Evolutionary conservation across 306 rosid genomes (phyloP), one percentile per base, ranked within the genome.

Genomic region (Castanospermum australe): DNA sequence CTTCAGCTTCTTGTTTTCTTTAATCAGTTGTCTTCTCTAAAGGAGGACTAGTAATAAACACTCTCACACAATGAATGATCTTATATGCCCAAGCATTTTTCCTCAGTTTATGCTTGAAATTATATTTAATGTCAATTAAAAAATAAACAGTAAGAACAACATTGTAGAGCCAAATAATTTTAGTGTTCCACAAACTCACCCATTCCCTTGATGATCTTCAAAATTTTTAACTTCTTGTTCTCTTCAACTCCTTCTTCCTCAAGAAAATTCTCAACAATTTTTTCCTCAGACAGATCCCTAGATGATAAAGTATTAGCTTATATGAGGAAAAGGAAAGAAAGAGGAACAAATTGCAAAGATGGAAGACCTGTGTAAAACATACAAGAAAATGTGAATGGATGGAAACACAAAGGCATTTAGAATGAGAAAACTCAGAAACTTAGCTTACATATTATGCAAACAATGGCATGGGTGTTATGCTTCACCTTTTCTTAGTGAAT

Each of bases 271-370:
- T 86, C 91, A 70, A 88, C 92, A 74, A 87, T 11, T 68, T 84
- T 91, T 59, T 88, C 94, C 83, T 94, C 88, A 0, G 90, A 81
- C 20, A 89, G 92, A 87, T 94, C 95, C 78, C 98, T 94, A 55
- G 39, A 83, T 55, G 51, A 67, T 47, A 69, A 52, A 81, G 67
- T 17, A 51, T 10, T 30, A 63, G 50, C 51, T 51, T 33, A 70
- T 17, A 20, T n/a, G 21, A 20, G 20, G 71, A 50, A 45, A 17
- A 38, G 15, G 41, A 21, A 33, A 22, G 22, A 32, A 8, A 42
- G 55, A 70, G 18, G 71, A 67, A 61, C 39, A 57, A 14, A 56
- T 25, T 47, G 61, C 39, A 8, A 4, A 41, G 47, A 72, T 73
- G 47, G 28, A 56, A 59, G 14, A 75, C 25, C 47, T 13, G 25